Conservation (phyloP, 371 early-diverging fungal genomes). For the Circinella minor region DNA sequence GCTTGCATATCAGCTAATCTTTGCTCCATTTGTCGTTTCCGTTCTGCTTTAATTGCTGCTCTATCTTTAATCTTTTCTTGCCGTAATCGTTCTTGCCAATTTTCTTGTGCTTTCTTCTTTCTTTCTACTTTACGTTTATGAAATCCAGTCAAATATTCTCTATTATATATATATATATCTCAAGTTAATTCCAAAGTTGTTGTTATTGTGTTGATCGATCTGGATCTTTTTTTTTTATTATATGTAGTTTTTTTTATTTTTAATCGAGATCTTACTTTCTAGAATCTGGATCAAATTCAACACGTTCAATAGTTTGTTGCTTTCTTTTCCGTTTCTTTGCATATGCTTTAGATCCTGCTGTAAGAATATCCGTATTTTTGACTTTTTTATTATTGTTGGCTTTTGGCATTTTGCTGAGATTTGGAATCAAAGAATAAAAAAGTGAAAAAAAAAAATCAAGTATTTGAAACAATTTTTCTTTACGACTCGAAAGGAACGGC, state of each 20-base stretch:
- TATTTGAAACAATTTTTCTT: neutral
- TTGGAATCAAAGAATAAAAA: neutral
- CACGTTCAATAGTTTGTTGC: conserved; percentile 61
- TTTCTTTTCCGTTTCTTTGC: conserved; percentile 74
- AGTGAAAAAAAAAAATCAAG: neutral
- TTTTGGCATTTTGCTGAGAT: conserved; percentile 13
- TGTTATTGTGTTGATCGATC: neutral
- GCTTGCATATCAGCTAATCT: conserved; percentile 52
- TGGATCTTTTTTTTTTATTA: too few species aligned
- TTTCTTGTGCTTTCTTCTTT: conserved; percentile 62
- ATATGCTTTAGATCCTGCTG: conserved; percentile 72
- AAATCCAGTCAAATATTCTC: conserved; percentile 82
- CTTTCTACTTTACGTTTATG: conserved; percentile 79
- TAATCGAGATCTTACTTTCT: conserved; percentile 53
- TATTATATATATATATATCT: conserved; percentile 18
- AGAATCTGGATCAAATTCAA: conserved; percentile 69
- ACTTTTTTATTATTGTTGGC: conserved; percentile 26
- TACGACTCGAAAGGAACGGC: neutral
- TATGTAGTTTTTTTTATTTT: neutral
- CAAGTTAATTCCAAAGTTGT: neutral
- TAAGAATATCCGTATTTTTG: conserved; percentile 63
- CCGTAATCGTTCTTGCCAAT: conserved; percentile 55
- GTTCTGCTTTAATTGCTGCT: conserved; percentile 52
- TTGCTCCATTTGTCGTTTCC: conserved; percentile 47
- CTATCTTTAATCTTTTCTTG: conserved; percentile 61